A percentile compares a stretch with the other conserved stretches of the same genome.
phyloP scores from a whole-genome alignment of 331 rosid species.

The Stylosanthes scabra region DNA sequence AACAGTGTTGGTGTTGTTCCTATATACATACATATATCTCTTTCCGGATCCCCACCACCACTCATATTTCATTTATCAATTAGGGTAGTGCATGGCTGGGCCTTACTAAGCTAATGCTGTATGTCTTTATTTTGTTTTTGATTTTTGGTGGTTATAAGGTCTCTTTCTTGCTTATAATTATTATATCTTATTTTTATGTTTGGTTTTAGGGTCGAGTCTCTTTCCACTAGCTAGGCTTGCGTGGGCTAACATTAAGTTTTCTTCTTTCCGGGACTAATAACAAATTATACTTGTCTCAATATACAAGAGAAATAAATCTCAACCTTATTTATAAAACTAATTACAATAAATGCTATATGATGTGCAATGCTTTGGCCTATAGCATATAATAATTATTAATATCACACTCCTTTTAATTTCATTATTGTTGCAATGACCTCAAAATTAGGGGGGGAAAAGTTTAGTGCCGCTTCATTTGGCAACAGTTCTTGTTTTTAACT shows the following conservation, averaged over 20 bases:
- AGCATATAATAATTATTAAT: background rate
- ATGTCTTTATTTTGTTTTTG: conserved; percentile 18
- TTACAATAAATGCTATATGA: too few relatives aligned
- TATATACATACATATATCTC: background rate
- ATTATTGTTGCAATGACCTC: conserved; percentile 11
- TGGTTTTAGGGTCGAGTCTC: conserved; percentile 4
- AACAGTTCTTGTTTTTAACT: conserved; percentile 26
- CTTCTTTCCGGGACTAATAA: background rate
- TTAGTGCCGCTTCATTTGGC: conserved; percentile 43
- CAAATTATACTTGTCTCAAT: too few relatives aligned
- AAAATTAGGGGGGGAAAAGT: conserved; percentile 13
- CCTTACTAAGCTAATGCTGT: conserved; percentile 34
- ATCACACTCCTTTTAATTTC: background rate
- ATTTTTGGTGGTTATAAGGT: conserved; percentile 39
- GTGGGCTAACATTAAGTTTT: background rate
- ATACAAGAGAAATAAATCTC: too few relatives aligned
- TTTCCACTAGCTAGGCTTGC: conserved; percentile 26
- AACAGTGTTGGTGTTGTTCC: too few relatives aligned
- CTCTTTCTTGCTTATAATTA: conserved; percentile 42
- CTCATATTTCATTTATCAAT: conserved; percentile 22
- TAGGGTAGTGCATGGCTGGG: conserved; percentile 24
- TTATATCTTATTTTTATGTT: conserved; percentile 31
- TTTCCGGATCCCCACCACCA: conserved; percentile 35
- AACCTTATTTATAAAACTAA: too few relatives aligned
- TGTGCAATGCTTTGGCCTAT: conserved; percentile 3